Evolutionary conservation across 441 rosid species (phyloP).

Genomic region (Gossypium schwendimanii): DNA sequence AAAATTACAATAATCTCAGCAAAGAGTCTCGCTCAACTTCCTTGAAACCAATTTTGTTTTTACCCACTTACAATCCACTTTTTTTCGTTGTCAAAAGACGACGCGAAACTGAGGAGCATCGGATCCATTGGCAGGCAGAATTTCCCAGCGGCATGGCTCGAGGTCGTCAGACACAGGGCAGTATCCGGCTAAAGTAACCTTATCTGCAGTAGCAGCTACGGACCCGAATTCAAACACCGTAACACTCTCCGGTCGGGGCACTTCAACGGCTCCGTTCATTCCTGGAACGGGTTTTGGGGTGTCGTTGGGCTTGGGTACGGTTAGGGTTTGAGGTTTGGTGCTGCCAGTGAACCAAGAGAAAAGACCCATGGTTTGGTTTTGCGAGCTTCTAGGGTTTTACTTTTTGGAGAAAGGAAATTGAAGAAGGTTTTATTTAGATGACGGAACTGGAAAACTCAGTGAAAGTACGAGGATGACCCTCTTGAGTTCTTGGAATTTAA

Average conservation of each 20-base stretch:
- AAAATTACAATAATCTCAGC: neutral
- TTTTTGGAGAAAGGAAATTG: neutral
- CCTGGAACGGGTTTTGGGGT: slow-evolving; percentile 38
- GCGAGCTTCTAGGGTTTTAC: slow-evolving; percentile 6
- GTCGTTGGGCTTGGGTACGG: slow-evolving; percentile 22
- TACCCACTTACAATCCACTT: neutral
- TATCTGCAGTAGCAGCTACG: slow-evolving; percentile 60
- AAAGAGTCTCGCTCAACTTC: neutral
- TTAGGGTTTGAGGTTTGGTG: slow-evolving; percentile 34
- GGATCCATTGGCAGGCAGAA: slow-evolving; percentile 60
- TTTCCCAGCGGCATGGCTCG: slow-evolving; percentile 93
- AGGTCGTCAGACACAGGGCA: slow-evolving; percentile 90
- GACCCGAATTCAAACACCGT: slow-evolving; percentile 91
- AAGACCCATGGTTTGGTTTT: slow-evolving; percentile 49
- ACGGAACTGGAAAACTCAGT: neutral
- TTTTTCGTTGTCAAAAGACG: slow-evolving; percentile 42
- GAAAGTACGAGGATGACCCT: neutral
- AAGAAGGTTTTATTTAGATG: too few relatives aligned
- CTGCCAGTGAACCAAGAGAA: slow-evolving; percentile 75
- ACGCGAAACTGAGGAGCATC: slow-evolving; percentile 93
- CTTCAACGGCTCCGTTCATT: slow-evolving; percentile 84
- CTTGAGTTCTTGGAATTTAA: neutral
- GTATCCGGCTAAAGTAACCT: slow-evolving; percentile 81
- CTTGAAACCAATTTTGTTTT: neutral
- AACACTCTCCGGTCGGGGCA: slow-evolving; percentile 63